Evolutionary conservation across 371 early-diverging fungal species (phyloP).

Genomic region (Rhizopus arrhizus): DNA sequence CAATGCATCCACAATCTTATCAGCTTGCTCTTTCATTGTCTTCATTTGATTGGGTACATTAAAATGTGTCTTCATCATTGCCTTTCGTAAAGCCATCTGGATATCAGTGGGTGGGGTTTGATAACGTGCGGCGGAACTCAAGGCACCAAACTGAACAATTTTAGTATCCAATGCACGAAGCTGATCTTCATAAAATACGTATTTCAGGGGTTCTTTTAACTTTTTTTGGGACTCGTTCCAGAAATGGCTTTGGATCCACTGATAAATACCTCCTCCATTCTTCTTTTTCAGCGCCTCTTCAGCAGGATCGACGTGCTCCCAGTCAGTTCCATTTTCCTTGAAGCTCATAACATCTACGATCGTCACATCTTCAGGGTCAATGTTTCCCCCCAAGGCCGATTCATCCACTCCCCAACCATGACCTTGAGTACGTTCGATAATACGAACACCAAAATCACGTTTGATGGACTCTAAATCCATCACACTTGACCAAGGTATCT

Average conservation of each 20-base stretch:
- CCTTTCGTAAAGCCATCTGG: conserved; percentile 30
- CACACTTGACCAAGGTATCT: conserved; percentile 38
- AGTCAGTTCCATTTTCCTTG: conserved; percentile 39
- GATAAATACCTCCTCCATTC: conserved; percentile 5
- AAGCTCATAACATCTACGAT: conserved; percentile 46
- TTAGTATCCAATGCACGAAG: conserved; percentile 25
- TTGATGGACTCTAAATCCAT: conserved; percentile 32
- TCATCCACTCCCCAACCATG: conserved; percentile 48
- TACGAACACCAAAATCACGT: conserved; percentile 36
- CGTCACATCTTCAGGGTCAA: conserved; percentile 26
- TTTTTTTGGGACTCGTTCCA: conserved; percentile 8
- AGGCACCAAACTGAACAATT: conserved; percentile 45
- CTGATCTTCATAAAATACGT: conserved; percentile 23
- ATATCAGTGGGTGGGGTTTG: conserved; percentile 24
- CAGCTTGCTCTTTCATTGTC: conserved; percentile 27
- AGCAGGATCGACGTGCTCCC: conserved; percentile 29
- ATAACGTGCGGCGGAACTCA: conserved; percentile 46
- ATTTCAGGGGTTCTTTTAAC: conserved; percentile 34
- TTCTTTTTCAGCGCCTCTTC: conserved; percentile 10
- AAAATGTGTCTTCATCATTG: conserved; percentile 37
- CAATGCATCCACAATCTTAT: conserved; percentile 26
- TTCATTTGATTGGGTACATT: conserved; percentile 36
- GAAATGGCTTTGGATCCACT: conserved; percentile 20
- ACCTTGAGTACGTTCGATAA: conserved; percentile 41
- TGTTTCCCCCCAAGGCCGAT: conserved; percentile 22